phyloP scores from a whole-genome alignment of 2,329 filamentous ascomycete genomes.

The Pseudocercospora eumusae region DNA sequence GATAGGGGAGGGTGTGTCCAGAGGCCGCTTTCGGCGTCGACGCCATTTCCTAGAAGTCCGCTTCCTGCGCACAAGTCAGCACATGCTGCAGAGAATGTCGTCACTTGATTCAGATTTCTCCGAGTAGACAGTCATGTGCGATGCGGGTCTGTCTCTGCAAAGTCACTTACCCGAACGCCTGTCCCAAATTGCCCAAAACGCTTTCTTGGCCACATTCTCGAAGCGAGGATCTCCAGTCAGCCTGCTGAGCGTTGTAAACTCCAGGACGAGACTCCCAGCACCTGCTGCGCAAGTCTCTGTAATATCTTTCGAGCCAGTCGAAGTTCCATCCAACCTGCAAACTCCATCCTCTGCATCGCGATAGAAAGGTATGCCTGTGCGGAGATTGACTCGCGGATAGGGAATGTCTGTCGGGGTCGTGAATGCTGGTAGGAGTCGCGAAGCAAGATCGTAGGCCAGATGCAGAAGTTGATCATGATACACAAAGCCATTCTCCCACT shows the following conservation, averaged over 20 bases:
- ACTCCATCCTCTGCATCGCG: slow-evolving; percentile 54
- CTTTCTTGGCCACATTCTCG: slow-evolving; percentile 83
- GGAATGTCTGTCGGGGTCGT: slow-evolving; percentile 88
- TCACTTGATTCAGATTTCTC: neutral
- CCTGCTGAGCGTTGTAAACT: slow-evolving; percentile 87
- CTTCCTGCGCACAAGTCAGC: slow-evolving; percentile 55
- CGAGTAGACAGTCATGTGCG: neutral
- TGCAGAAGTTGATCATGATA: slow-evolving; percentile 90
- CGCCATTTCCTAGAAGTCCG: slow-evolving; percentile 84
- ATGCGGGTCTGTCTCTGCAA: neutral
- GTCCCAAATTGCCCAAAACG: slow-evolving; percentile 97
- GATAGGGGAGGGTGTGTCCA: slow-evolving; percentile 81
- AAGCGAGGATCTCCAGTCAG: slow-evolving; percentile 85
- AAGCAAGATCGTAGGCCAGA: slow-evolving; percentile 82
- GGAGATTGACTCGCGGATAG: slow-evolving; percentile 90
- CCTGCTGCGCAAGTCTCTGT: slow-evolving; percentile 97
- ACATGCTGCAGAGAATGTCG: neutral
- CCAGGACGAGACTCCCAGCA: slow-evolving; percentile 90
- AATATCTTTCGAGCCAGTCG: slow-evolving; percentile 63
- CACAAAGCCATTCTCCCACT: slow-evolving; percentile 59
- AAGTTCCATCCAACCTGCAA: slow-evolving; percentile 47
- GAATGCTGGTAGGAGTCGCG: slow-evolving; percentile 86
- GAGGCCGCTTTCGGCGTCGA: slow-evolving; percentile 85
- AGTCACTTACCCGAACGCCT: slow-evolving; percentile 60
- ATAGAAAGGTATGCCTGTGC: slow-evolving; percentile 90